These are phyloP conservation scores for Mycena rebaudengoi DNA, from an alignment of 768 basidiomycete species.

Conservation along the genomic window DNA sequence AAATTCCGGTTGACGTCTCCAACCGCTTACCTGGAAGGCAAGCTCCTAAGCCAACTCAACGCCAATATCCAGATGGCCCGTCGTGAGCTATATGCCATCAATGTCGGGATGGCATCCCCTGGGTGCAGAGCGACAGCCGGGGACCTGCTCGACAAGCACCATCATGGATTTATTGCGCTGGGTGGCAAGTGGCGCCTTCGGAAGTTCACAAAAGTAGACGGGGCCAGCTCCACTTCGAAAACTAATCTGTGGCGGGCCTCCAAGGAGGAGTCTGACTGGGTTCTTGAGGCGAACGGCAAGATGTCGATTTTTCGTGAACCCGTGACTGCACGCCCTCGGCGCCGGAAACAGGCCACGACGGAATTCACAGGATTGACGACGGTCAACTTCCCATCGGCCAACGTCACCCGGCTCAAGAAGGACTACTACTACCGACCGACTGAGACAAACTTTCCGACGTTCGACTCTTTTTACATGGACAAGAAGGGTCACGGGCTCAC, in stretches of 20 bases:
- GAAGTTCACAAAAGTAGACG: neutral
- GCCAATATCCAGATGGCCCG: neutral
- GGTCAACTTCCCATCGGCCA: neutral
- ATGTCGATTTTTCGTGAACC: neutral
- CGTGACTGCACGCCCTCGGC: neutral
- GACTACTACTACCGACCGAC: neutral
- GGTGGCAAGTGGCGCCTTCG: slow-evolving; percentile 6
- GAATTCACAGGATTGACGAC: neutral
- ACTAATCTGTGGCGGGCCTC: slow-evolving; percentile 3
- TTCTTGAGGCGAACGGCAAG: neutral
- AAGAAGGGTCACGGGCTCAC: neutral
- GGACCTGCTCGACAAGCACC: slow-evolving; percentile 1
- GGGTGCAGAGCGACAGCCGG: slow-evolving; percentile 11
- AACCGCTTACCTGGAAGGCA: neutral
- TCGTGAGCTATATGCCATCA: slow-evolving; percentile 1
- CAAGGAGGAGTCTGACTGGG: slow-evolving; percentile 3
- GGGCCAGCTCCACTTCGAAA: neutral
- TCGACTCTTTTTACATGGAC: neutral
- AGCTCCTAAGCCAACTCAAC: neutral
- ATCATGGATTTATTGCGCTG: slow-evolving; percentile 2
- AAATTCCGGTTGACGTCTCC: neutral
- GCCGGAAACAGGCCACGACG: neutral
- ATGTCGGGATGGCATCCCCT: neutral
- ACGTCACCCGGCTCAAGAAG: neutral
- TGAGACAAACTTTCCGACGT: neutral